These are phyloP conservation scores for Colletotrichum sp. DNA, from an alignment of 2,329 filamentous ascomycete species.

Conservation along the genomic window DNA sequence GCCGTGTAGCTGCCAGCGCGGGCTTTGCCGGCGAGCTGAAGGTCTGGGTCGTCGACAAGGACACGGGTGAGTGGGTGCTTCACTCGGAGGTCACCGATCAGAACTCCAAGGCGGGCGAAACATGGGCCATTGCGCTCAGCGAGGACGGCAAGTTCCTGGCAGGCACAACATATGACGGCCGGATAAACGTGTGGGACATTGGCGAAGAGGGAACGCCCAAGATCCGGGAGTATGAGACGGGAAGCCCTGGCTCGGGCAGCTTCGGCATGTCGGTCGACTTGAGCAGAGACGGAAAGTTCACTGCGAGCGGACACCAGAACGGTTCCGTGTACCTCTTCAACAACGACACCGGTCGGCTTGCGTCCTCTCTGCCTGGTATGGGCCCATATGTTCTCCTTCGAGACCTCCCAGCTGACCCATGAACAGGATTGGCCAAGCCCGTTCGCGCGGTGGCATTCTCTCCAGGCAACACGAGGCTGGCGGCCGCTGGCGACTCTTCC, in stretches of 20 bases:
- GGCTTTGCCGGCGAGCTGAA: constrained; percentile 91
- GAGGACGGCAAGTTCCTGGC: constrained; percentile 84
- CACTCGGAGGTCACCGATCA: constrained; percentile 48
- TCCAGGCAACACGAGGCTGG: constrained; percentile 81
- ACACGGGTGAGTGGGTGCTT: constrained; percentile 58
- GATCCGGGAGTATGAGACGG: constrained; percentile 85
- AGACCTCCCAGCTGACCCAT: not conserved
- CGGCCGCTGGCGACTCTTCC: constrained; percentile 86
- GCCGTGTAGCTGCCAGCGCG: constrained; percentile 76
- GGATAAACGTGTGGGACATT: constrained; percentile 87
- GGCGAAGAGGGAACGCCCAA: constrained; percentile 61
- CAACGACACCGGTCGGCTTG: constrained; percentile 84
- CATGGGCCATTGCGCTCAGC: constrained; percentile 89
- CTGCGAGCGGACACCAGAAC: constrained; percentile 91
- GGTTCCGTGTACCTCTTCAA: constrained; percentile 94
- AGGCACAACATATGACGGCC: constrained; percentile 86
- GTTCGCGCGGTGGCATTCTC: constrained; percentile 89
- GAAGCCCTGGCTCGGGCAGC: constrained; percentile 72
- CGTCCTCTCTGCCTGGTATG: constrained; percentile 83
- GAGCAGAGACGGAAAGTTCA: constrained; percentile 79
- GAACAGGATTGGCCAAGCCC: constrained; percentile 79
- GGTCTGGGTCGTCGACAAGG: constrained; percentile 73
- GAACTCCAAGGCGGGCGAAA: constrained; percentile 68
- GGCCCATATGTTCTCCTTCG: not conserved
- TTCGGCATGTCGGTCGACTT: constrained; percentile 91